Evolutionary conservation across 352 stramenopile species (phyloP), one percentile per base, ranked within the genome.

Genomic region (Pythium oligandrum): DNA sequence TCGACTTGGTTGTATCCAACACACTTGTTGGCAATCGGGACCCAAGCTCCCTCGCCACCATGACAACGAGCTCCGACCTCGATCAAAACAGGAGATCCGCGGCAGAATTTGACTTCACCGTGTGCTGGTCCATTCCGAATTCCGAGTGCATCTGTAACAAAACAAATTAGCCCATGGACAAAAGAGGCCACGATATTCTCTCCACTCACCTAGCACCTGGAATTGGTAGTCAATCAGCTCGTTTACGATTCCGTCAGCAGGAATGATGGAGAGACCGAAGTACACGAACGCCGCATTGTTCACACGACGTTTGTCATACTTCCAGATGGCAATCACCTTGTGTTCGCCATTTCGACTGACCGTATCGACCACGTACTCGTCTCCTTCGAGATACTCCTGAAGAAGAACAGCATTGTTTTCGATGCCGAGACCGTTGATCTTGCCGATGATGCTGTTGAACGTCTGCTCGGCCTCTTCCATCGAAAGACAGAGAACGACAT

Each of bases 311-410:
- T 99, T 99, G 70, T 99, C 96, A 66, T 99, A 99, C 66, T 96
- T 96, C 96, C 96, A 99, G 9, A 99, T 83, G 17, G 94, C 96
- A 37, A 90, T 88, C 44, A 98, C 85, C 61, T 98, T 98, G 71
- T 98, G 88, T 50, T 93, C 63, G 4, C 96, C 96, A 60, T 96
- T 73, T 47, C 83, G 85, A 53, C 79, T 96, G 9, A 98, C 94
- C 6, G 93, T 96, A 74, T 99, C 96, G 10, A 99, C 79, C 4
- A 98, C 96, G 72, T 98, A 99, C 68, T 99, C 96, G 53, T 88
- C 82, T 8, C 96, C 96, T 48, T 88, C 78, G 2, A 98, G 74
- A 59, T 95, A 98, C 65, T 98, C 94, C 64, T 98, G 93, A 39
- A 97, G 69, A 46, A 95, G 61, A 26, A 93, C 85, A 4, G 78